Conservation (phyloP, 1,284 basidiomycete genomes). For the Erythrobasidium hasegawianum region DNA sequence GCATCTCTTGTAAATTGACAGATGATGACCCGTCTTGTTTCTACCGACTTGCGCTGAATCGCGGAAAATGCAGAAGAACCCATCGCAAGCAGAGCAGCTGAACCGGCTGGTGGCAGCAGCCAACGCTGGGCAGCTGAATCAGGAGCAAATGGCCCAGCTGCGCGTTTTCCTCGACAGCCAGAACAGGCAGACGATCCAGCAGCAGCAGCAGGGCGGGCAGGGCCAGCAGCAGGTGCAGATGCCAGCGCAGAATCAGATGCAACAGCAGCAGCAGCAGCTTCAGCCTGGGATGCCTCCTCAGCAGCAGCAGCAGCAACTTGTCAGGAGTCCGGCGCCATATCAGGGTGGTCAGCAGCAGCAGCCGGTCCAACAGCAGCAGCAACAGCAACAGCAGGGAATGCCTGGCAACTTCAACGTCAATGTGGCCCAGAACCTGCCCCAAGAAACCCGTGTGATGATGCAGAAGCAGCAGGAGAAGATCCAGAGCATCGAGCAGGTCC, state of each 20-base stretch:
- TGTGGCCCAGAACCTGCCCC: neutral
- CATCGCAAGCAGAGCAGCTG: conserved; percentile 19
- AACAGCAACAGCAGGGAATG: neutral
- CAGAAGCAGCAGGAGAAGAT: conserved; percentile 14
- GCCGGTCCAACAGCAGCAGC: neutral
- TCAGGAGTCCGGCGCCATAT: conserved; percentile 20
- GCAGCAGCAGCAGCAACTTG: neutral
- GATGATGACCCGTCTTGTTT: neutral
- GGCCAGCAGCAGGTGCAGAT: conserved; percentile 5
- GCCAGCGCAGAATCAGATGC: conserved; percentile 3
- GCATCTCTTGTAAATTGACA: no score
- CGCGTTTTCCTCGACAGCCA: conserved; percentile 16
- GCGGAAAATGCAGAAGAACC: conserved; percentile 5
- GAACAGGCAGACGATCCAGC: conserved; percentile 16
- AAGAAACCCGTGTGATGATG: conserved; percentile 19
- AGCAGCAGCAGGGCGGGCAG: conserved; percentile 11
- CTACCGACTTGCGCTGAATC: neutral
- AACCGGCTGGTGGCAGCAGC: conserved; percentile 27
- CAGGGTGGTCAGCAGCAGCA: conserved; percentile 8
- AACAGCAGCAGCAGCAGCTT: conserved; percentile 15
- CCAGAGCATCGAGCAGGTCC: conserved; percentile 17
- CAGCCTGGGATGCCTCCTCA: neutral
- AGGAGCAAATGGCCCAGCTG: conserved; percentile 31
- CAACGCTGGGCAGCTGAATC: conserved; percentile 32
- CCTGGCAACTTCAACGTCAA: neutral